Base-by-base conservation (phyloP, 106 monocot species). In the Gastrodia elata region DNA sequence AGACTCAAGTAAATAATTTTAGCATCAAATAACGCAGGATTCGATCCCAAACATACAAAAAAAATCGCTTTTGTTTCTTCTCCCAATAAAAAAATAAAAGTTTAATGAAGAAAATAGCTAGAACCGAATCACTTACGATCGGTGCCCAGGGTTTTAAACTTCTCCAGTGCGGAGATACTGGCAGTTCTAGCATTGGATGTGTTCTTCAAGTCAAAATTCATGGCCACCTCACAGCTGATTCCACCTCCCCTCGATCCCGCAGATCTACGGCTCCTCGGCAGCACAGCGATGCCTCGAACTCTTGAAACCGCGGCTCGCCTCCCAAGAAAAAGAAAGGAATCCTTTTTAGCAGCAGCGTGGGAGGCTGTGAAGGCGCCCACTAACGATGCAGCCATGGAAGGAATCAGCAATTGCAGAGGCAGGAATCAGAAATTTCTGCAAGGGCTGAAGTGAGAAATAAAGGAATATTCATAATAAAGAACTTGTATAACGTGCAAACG, bases 121-220 rank as follows among this genome's bases (percentile, higher is more conserved):
- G 25, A 41, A 16, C 1, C 5, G 15, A 39, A 36, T 24, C 10
- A 64, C 90, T 88, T 81, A 94, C 94, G 82, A 39, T 90, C 90
- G 16, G 82, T 65, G 18, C 80, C 84, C 38, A 86, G 81, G 39
- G 83, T 76, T 82, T 94, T 94, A 75, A 94, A 88, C 74, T 84
- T 87, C 84, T 94, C 94, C 58, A 94, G 85, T 24, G 84, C 87
- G 30, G 87, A 85, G 36, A 88, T 26, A 78, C 90, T 88, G 69
- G 90, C 84, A 0, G 75, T 82, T 78, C 75, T 80, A 69, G 69
- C 39, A 8, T 82, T 39, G 22, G 84, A 32, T 11, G 74, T 28
- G 74, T 36, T 36, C 59, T 59, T 80, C 69, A 55, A 67, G 38
- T 5, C 13, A 6, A 64, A 30, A 68, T 82, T 81, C 46, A 56